These are phyloP conservation scores for Panaeolus papilionaceus DNA, from an alignment of 768 basidiomycete species.

Conservation along the genomic window DNA sequence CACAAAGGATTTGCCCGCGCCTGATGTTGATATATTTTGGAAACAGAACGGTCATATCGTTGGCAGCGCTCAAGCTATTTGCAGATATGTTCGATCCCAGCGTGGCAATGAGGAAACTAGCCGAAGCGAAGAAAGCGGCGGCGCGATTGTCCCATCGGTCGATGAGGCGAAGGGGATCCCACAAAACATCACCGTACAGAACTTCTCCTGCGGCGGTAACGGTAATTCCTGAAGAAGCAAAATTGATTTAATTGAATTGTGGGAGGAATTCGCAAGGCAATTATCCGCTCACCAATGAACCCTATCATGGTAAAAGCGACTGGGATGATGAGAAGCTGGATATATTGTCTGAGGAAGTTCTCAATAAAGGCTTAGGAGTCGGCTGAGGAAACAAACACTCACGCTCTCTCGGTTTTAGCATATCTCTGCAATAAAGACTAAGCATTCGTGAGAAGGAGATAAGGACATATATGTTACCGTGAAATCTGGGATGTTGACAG, in stretches of 20 bases:
- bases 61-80: conserved; percentile 75
- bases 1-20: conserved; percentile 81
- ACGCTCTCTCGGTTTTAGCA: conserved; percentile 71
- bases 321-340: conserved; percentile 80
- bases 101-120: conserved; percentile 76
- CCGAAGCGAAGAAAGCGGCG: conserved; percentile 83
- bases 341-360: conserved; percentile 58
- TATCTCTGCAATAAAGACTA: conserved; percentile 57
- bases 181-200: conserved; percentile 67
- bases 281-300: conserved; percentile 57
- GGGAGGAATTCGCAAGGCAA: not conserved
- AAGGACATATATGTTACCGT: conserved; percentile 42
- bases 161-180: conserved; percentile 82
- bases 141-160: conserved; percentile 86
- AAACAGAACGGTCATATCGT: conserved; percentile 83
- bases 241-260: not conserved
- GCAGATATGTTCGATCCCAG: conserved; percentile 80
- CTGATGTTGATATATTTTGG: conserved; percentile 83
- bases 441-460: conserved; percentile 7
- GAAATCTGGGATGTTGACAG: conserved; percentile 88
- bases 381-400: conserved; percentile 28
- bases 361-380: not conserved
- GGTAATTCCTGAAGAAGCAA: conserved; percentile 56
- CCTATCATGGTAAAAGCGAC: conserved; percentile 76
- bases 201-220: conserved; percentile 78